These are phyloP conservation scores for Rosa lucieae DNA, from an alignment of 306 rosid genomes.

Conservation along the genomic window DNA sequence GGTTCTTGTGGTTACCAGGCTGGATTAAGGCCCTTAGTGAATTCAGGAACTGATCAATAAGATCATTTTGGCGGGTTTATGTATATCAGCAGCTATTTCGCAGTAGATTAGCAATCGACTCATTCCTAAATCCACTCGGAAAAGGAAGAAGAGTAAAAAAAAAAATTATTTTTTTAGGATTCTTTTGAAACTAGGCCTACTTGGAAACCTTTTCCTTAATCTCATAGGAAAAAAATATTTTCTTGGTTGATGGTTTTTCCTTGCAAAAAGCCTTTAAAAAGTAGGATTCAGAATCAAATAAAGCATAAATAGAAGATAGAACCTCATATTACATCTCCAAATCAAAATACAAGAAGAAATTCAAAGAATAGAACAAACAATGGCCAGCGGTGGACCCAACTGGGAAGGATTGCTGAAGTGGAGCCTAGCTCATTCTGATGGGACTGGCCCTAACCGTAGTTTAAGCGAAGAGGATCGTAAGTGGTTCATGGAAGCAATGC, in stretches of 20 bases:
- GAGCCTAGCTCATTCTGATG: conserved; percentile 81
- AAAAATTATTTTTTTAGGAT: neutral
- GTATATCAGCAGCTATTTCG: too few relatives aligned
- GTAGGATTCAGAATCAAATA: neutral
- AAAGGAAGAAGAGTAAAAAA: neutral
- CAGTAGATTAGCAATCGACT: neutral
- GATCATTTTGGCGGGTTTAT: too few relatives aligned
- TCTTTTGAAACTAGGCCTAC: neutral
- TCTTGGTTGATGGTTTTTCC: neutral
- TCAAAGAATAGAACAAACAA: conserved; percentile 7
- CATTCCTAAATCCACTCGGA: neutral
- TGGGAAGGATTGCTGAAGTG: conserved; percentile 92
- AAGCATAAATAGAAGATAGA: neutral
- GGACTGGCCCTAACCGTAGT: conserved; percentile 57
- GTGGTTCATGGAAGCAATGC: conserved; percentile 98
- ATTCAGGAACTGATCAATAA: too few relatives aligned
- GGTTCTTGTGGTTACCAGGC: too few relatives aligned
- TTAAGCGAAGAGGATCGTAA: conserved; percentile 78
- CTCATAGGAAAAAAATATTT: neutral
- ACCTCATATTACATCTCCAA: neutral
- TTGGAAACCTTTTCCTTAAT: neutral
- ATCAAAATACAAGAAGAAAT: neutral
- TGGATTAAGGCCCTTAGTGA: too few relatives aligned
- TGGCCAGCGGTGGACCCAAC: conserved; percentile 79
- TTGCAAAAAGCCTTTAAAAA: neutral